Conservation (phyloP, 169 alveolate species). For the Plasmodium fragile region DNA sequence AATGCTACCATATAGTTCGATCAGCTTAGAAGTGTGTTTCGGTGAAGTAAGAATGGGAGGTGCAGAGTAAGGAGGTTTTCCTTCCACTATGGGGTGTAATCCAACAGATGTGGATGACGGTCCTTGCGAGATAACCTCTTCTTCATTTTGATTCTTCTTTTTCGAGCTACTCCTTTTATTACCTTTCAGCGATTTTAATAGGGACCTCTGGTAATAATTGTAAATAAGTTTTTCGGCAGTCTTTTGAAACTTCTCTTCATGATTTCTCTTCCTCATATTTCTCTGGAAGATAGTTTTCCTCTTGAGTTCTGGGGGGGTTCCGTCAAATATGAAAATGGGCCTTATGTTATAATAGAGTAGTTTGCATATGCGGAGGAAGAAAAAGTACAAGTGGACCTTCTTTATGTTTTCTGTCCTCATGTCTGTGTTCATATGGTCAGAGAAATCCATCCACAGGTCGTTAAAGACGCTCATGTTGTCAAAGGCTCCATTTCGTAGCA, state of each 20-base stretch:
- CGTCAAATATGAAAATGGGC: slow-evolving; percentile 94
- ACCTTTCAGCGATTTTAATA: slow-evolving; percentile 37
- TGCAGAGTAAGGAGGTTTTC: neutral
- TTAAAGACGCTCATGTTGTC: slow-evolving; percentile 65
- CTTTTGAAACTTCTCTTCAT: slow-evolving; percentile 58
- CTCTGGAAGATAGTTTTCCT: slow-evolving; percentile 87
- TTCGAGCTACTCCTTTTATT: neutral
- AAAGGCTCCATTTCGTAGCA: slow-evolving; percentile 3
- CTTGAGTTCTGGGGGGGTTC: slow-evolving; percentile 92
- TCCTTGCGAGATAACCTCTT: neutral
- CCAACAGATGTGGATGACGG: neutral
- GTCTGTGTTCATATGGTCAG: slow-evolving; percentile 74
- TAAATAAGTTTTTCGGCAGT: slow-evolving; percentile 68
- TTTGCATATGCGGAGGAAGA: slow-evolving; percentile 92
- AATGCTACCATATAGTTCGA: slow-evolving; percentile 21
- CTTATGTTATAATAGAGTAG: slow-evolving; percentile 90
- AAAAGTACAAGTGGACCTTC: slow-evolving; percentile 82
- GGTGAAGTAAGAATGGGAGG: neutral
- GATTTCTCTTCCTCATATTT: slow-evolving; percentile 71
- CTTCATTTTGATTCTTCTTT: neutral
- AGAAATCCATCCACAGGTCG: slow-evolving; percentile 78
- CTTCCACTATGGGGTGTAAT: neutral
- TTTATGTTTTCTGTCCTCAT: slow-evolving; percentile 74
- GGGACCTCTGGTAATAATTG: slow-evolving; percentile 43
- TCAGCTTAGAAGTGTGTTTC: neutral